Percentiles rank a stretch among this genome's conserved stretches.
Conservation (phyloP, 2,329 filamentous ascomycete genomes). For the Xylariaceae sp. region DNA sequence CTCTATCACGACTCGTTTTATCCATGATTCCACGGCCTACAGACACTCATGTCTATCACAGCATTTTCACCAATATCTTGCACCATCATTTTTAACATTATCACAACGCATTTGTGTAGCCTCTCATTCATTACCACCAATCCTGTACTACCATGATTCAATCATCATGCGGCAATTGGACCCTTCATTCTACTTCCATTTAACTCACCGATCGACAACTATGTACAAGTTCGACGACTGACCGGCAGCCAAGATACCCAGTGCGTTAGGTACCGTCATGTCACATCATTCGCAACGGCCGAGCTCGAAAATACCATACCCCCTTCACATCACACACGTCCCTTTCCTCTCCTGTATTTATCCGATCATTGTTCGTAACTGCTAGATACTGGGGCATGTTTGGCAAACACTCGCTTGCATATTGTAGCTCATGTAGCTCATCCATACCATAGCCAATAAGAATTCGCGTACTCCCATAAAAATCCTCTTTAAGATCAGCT, state of each 20-base stretch:
- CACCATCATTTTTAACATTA: not conserved
- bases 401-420: too few species aligned
- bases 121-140: not conserved
- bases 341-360: constrained; percentile 10
- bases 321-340: constrained; percentile 15
- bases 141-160: not conserved
- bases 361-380: too few species aligned
- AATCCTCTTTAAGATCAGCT: too few species aligned
- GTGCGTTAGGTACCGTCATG: constrained; percentile 27
- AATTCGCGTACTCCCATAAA: too few species aligned
- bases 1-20: constrained; percentile 12
- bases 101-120: not conserved
- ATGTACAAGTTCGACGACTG: constrained; percentile 7
- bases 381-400: too few species aligned
- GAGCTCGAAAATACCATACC: constrained; percentile 15
- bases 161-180: constrained; percentile 6
- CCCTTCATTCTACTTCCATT: not conserved
- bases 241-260: constrained; percentile 30
- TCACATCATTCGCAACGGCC: constrained; percentile 19
- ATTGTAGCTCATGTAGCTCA: too few species aligned
- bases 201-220: constrained; percentile 1
- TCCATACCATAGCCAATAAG: too few species aligned
- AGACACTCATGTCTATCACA: too few species aligned
- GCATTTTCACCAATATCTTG: too few species aligned
- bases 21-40: constrained; percentile 11